A percentile compares a stretch with the other conserved stretches of the same genome.
phyloP scores from a whole-genome alignment of 257 asterid species.

The Forsythia viridissima region DNA sequence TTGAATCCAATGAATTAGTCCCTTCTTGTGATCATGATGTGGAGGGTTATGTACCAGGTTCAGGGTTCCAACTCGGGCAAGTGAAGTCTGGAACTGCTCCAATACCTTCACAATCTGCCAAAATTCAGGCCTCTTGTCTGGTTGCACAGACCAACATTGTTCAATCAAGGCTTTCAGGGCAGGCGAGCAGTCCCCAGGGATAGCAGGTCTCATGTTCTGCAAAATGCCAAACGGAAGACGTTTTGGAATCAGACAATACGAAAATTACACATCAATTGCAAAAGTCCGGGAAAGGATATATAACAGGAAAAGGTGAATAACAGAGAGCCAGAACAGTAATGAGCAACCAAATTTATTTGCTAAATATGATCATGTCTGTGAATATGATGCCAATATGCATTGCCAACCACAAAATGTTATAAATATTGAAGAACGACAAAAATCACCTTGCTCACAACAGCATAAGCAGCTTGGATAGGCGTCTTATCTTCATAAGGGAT shows the following conservation, averaged over 20 bases:
- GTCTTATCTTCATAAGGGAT: conserved; percentile 74
- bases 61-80: conserved; percentile 63
- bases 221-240: conserved; percentile 21
- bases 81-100: conserved; percentile 68
- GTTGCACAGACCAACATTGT: conserved; percentile 78
- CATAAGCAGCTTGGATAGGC: conserved; percentile 77
- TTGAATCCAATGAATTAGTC: conserved; percentile 67
- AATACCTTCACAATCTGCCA: conserved; percentile 86
- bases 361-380: neutral
- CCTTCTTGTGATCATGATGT: conserved; percentile 65
- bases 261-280: neutral
- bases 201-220: conserved; percentile 71
- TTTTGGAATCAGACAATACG: neutral
- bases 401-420: neutral
- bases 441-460: conserved; percentile 69
- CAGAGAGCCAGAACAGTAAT: neutral
- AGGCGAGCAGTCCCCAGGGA: conserved; percentile 63
- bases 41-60: conserved; percentile 41
- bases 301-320: neutral
- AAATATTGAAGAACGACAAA: neutral
- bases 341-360: neutral
- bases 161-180: conserved; percentile 77
- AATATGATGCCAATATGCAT: neutral
- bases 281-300: neutral
- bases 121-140: conserved; percentile 90